Conservation (phyloP, 495 filamentous ascomycete species). For the Elaphomyces granulatus region DNA sequence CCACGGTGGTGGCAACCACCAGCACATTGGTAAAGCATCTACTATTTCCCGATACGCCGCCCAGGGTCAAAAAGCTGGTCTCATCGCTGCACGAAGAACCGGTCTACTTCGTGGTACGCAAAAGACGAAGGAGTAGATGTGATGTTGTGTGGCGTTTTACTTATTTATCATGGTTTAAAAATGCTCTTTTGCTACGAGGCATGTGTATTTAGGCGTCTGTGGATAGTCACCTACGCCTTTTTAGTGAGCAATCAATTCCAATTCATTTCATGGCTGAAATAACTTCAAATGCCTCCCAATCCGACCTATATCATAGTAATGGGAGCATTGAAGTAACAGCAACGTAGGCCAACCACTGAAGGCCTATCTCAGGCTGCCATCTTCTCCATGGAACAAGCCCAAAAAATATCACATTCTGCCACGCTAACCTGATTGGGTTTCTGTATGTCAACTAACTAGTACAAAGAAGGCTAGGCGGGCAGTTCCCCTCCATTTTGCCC, state of each 20-base stretch:
- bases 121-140: conserved; percentile 40
- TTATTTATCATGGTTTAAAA: conserved; percentile 36
- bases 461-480: no score
- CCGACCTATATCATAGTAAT: no score
- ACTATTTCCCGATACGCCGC: conserved; percentile 96
- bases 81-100: conserved; percentile 97
- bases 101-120: conserved; percentile 99
- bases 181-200: conserved; percentile 37
- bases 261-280: neutral
- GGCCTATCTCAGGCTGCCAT: no score
- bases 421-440: no score
- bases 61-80: conserved; percentile 99
- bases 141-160: conserved; percentile 29
- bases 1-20: conserved; percentile 99
- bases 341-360: no score
- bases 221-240: conserved; percentile 31
- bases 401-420: no score
- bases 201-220: conserved; percentile 38
- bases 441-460: no score
- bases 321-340: no score
- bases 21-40: conserved; percentile 99
- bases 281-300: no score
- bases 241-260: conserved; percentile 20
- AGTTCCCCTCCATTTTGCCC: no score
- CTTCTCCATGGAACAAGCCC: no score